Conservation (phyloP, 2,329 filamentous ascomycete genomes). For the Microsporum canis region DNA sequence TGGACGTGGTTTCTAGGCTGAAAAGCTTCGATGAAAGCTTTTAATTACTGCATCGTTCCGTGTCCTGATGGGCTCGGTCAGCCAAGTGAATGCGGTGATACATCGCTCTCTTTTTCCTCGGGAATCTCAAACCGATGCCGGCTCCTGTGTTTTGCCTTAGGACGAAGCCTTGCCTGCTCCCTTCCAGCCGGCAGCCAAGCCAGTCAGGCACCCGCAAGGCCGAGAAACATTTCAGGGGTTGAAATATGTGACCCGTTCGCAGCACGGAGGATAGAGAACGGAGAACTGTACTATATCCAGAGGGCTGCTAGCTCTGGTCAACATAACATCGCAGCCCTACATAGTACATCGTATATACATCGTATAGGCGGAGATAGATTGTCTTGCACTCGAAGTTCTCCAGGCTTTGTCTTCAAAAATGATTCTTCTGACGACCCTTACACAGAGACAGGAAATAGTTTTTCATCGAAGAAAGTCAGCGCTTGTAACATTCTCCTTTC, state of each 20-base stretch:
- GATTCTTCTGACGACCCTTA: no score
- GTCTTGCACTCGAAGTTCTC: no score
- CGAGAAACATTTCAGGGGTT: background rate
- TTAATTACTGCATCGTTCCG: background rate
- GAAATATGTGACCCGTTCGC: background rate
- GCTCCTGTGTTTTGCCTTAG: background rate
- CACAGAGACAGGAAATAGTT: no score
- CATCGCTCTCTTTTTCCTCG: background rate
- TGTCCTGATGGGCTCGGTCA: background rate
- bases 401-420: no score
- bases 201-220: background rate
- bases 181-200: background rate
- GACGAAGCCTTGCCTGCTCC: background rate
- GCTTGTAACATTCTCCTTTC: no score
- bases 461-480: no score
- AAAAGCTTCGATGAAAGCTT: background rate
- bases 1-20: background rate
- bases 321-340: no score
- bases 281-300: no score
- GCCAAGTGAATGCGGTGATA: background rate
- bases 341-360: no score
- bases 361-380: no score
- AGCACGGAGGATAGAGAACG: background rate
- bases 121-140: background rate
- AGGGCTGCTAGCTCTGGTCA: no score